phyloP scores from a whole-genome alignment of 2,329 filamentous ascomycete genomes.

The Davidsoniella australis region DNA sequence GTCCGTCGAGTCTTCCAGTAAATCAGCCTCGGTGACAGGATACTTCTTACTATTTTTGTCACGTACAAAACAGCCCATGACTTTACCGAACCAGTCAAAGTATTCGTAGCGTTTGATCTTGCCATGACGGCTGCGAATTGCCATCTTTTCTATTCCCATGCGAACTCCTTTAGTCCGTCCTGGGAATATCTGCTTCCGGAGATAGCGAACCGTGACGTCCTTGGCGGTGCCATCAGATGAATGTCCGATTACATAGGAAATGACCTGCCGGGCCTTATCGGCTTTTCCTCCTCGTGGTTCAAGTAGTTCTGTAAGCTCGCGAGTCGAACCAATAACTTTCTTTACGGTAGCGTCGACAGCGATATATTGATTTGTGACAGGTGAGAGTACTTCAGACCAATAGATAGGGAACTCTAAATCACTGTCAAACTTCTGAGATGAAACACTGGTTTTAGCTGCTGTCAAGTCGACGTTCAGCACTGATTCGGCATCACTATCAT shows the following conservation, averaged over 20 bases:
- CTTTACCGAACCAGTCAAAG: slow-evolving; percentile 75
- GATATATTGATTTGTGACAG: slow-evolving; percentile 60
- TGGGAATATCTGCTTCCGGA: slow-evolving; percentile 65
- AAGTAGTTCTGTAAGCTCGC: slow-evolving; percentile 55
- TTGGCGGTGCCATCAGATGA: slow-evolving; percentile 77
- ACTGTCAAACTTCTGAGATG: slow-evolving; percentile 42
- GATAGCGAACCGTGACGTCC: slow-evolving; percentile 82
- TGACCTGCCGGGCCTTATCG: slow-evolving; percentile 73
- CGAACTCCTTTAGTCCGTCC: slow-evolving; percentile 80
- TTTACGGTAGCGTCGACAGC: slow-evolving; percentile 63
- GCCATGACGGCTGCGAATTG: slow-evolving; percentile 59
- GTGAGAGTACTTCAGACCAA: slow-evolving; percentile 81
- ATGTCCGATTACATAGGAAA: slow-evolving; percentile 75
- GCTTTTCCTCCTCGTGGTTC: slow-evolving; percentile 72
- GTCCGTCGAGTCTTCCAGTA: slow-evolving; percentile 62
- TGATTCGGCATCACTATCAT: slow-evolving; percentile 41
- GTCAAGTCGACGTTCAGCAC: slow-evolving; percentile 21
- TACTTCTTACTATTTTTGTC: slow-evolving; percentile 24
- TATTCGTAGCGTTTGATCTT: slow-evolving; percentile 62
- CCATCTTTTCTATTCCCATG: slow-evolving; percentile 61
- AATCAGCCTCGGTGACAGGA: slow-evolving; percentile 54
- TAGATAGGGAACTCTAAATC: slow-evolving; percentile 77
- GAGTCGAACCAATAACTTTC: slow-evolving; percentile 49
- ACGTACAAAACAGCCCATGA: slow-evolving; percentile 54
- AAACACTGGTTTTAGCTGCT: slow-evolving; percentile 15